Base-by-base conservation (phyloP, 257 asterid genomes). In the Eustoma russellianum region DNA sequence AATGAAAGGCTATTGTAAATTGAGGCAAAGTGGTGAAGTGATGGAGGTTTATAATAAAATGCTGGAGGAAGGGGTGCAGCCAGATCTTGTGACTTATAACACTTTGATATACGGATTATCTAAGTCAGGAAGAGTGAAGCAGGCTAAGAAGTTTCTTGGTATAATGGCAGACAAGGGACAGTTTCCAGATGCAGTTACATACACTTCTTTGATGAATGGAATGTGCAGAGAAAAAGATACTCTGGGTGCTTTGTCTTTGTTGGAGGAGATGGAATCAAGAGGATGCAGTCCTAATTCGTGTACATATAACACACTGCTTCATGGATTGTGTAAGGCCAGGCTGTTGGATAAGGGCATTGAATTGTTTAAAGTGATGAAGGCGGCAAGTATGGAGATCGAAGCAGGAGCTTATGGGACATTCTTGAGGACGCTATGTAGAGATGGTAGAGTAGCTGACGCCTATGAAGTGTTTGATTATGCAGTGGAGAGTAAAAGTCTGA, bases 141-240 rank as follows among this genome's bases (percentile, higher is more conserved):
- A 90, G 62, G 98, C 98, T 2, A 82, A 72, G 81, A 80, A 78
- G 74, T 91, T 69, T 62, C 71, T 83, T 18, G 58, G 59, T 11
- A 76, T 84, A 50, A 91, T 91, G 98, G 56, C 68, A 18, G 95
- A 80, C 46, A 74, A 60, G 76, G 98, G 96, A 1, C 79, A 79
- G 69, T 57, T 71, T 17, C 95, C 98, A 0, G 95, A 91, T 69
- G 90, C 81, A 5, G 74, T 82, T 57, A 84, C 95, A 7, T 92
- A 92, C 60, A 85, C 98, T 56, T 92, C 97, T 0, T 69, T 92
- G 73, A 92, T 92, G 98, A 92, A 85, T 65, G 98, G 98, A 13
- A 72, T 92, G 98, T 87, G 94, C 75, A 68, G 97, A 62, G 88
- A 82, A 66, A 79, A 88, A 35, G 79, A 85, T 73, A 76, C 85